Evolutionary conservation across 805 yeast species (phyloP), one percentile per base, ranked within the genome.

Genomic region (Saturnispora ahearnii): DNA sequence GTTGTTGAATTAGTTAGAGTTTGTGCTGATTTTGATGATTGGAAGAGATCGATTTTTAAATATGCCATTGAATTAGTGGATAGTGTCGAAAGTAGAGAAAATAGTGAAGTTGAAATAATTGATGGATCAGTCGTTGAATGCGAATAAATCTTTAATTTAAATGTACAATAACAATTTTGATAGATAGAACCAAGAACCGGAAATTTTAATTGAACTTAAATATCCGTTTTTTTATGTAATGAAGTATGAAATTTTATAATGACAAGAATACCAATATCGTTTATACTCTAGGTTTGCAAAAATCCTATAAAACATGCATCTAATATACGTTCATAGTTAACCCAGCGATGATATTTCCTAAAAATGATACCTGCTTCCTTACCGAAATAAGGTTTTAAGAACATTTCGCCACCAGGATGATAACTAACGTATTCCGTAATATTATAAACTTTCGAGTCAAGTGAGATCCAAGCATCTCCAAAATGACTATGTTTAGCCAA

Each of bases 341-440:
- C 96, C 99, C 70, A 68, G 11, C 68, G 58, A 54, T 77, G 82
- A 54, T 83, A 85, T 65, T 81, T 80, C 64, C 82, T 79, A 60
- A 91, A 91, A 53, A 86, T 60, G 2, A 67, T 56, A 3, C 96
- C 87, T 1, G 91, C 93, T 62, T 91, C 97, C 45, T 73, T 72
- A 0, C 96, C 96, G 1, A 95, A 93, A 59, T 84, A 78, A 46
- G 79, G 76, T 78, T 87, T 71, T 40, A 91, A 68, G 59, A 88
- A 87, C 6, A 78, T 79, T 4, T 73, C 80, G 2, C 99, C 99
- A 33, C 99, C 99, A 0, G 99, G 99, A 57, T 91, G 99, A 64
- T 81, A 93, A 49, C 77, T 71, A 33, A 93, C 61, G 64, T 93
- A 91, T 11, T 84, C 81, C 0, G 96, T 81, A n/a, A 91, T 71